Conservation (phyloP, 23 red algal genomes). For the Porphyridium purpureum region DNA sequence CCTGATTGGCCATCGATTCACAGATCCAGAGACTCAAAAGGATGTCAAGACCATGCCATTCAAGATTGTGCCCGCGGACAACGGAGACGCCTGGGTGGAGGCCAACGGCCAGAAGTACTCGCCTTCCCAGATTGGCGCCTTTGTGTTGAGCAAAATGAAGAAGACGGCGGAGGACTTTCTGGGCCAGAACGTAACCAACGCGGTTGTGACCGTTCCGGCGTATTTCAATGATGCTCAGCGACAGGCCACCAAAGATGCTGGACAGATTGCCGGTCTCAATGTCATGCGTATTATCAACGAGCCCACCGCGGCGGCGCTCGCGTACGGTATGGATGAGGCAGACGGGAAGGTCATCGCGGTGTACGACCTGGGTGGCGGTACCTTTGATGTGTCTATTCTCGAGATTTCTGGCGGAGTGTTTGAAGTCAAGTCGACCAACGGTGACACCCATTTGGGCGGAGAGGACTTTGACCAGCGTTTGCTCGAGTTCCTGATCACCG, state of each 20-base stretch:
- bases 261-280: slow-evolving; percentile 94
- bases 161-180: slow-evolving; percentile 94
- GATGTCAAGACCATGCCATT: slow-evolving; percentile 87
- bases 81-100: slow-evolving; percentile 97
- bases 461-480: slow-evolving; percentile 97
- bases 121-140: slow-evolving; percentile 88
- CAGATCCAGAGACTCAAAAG: slow-evolving; percentile 66
- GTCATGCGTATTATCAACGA: slow-evolving; percentile 98
- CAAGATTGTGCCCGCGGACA: slow-evolving; percentile 78
- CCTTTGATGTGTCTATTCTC: slow-evolving; percentile 96
- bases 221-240: slow-evolving; percentile 98
- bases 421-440: slow-evolving; percentile 98
- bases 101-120: slow-evolving; percentile 89
- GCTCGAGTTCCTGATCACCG: slow-evolving; percentile 66
- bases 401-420: slow-evolving; percentile 98
- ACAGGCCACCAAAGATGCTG: slow-evolving; percentile 97
- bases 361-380: slow-evolving; percentile 97
- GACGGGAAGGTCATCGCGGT: slow-evolving; percentile 94
- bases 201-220: slow-evolving; percentile 89
- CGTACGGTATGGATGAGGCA: slow-evolving; percentile 88
- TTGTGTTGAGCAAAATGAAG: slow-evolving; percentile 97
- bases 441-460: slow-evolving; percentile 97
- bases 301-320: slow-evolving; percentile 84
- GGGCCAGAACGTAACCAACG: slow-evolving; percentile 62
- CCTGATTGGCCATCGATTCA: slow-evolving; percentile 84